Evolutionary conservation across 2,329 filamentous ascomycete genomes (phyloP).

Genomic region (Colletotrichum abscissum): DNA sequence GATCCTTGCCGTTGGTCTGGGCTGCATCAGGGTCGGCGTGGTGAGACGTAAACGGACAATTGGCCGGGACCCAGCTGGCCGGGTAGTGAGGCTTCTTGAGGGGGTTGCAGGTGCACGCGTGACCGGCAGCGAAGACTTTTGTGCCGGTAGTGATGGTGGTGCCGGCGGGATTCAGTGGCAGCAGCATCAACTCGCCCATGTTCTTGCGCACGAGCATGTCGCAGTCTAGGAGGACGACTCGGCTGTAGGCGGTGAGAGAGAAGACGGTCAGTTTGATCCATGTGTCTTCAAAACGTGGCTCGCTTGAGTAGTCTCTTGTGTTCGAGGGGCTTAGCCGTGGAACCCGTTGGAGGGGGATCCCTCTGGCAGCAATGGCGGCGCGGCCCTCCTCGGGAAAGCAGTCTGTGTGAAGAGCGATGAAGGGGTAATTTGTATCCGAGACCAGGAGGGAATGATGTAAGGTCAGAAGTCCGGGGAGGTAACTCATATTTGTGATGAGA

Average conservation of each 20-base stretch:
- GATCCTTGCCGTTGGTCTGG: neutral
- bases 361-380: neutral
- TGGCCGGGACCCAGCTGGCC: neutral
- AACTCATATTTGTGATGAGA: neutral
- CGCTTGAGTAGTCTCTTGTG: conserved; percentile 71
- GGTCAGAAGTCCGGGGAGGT: neutral
- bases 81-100: neutral
- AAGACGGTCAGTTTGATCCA: conserved; percentile 91
- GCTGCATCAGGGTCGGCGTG: neutral
- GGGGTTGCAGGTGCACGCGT: neutral
- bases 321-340: neutral
- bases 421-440: neutral
- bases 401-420: neutral
- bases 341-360: neutral
- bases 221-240: conserved; percentile 85
- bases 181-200: neutral
- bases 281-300: conserved; percentile 88
- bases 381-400: neutral
- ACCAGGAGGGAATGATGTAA: neutral
- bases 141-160: neutral
- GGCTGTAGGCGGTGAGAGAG: conserved; percentile 78
- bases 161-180: neutral
- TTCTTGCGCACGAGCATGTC: conserved; percentile 53
- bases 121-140: neutral
- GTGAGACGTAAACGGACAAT: neutral